Conservation (phyloP, 2,329 filamentous ascomycete genomes). For the Colletotrichum tropicicola region DNA sequence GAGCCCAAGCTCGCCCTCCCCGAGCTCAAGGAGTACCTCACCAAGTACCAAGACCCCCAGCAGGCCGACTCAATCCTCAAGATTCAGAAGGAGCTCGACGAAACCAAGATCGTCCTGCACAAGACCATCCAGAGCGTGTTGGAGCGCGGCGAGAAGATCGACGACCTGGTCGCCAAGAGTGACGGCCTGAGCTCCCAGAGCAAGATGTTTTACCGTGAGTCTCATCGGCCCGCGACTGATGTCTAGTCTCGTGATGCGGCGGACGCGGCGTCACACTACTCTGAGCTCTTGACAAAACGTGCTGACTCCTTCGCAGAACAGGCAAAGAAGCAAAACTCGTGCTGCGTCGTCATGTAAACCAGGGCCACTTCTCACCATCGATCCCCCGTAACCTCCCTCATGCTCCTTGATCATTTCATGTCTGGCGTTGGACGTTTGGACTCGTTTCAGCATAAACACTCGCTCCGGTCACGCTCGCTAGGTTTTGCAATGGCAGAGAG, state of each 20-base stretch:
- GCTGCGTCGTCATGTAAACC: slow-evolving; percentile 74
- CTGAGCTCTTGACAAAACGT: too few relatives aligned
- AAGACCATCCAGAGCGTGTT: slow-evolving; percentile 93
- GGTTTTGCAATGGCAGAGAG: slow-evolving; percentile 4
- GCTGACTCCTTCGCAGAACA: slow-evolving; percentile 52
- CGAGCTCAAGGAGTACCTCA: slow-evolving; percentile 79
- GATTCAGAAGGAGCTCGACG: slow-evolving; percentile 96
- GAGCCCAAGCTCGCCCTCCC: slow-evolving; percentile 69
- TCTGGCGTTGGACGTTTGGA: slow-evolving; percentile 38
- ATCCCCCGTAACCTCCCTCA: neutral
- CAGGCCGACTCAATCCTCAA: slow-evolving; percentile 93
- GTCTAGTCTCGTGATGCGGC: too few relatives aligned
- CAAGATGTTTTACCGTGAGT: slow-evolving; percentile 95
- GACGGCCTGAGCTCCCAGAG: slow-evolving; percentile 89
- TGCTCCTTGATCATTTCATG: slow-evolving; percentile 15
- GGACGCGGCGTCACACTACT: too few relatives aligned
- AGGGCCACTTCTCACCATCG: neutral
- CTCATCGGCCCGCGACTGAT: neutral
- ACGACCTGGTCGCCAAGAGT: slow-evolving; percentile 92
- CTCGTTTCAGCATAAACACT: slow-evolving; percentile 28
- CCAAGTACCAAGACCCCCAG: slow-evolving; percentile 83
- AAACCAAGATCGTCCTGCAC: slow-evolving; percentile 96
- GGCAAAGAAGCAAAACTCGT: slow-evolving; percentile 85
- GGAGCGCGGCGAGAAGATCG: slow-evolving; percentile 95
- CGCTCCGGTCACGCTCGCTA: slow-evolving; percentile 22